Percentiles rank a stretch among this genome's conserved stretches.
phyloP scores from a whole-genome alignment of 495 filamentous ascomycete species.

The Neurospora discreta region DNA sequence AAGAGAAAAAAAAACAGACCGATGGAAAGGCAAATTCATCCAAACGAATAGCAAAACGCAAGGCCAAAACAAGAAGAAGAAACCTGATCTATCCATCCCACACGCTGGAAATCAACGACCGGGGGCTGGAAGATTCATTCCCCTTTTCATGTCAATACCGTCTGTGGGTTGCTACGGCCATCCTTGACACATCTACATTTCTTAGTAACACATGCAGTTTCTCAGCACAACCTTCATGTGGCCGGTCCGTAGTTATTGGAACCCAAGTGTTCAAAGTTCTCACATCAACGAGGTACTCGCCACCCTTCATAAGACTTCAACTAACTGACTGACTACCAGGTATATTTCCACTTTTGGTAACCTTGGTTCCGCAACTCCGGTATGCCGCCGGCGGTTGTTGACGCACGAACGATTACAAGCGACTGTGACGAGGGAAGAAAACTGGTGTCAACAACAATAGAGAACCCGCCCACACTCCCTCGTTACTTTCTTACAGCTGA shows the following conservation, averaged over 20 bases:
- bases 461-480: not conserved
- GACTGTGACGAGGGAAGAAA: not conserved
- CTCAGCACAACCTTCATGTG: too few relatives aligned
- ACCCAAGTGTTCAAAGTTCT: too few relatives aligned
- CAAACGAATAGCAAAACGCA: not conserved
- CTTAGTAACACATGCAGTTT: too few relatives aligned
- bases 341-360: not conserved
- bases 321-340: too few relatives aligned
- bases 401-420: not conserved
- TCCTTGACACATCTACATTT: too few relatives aligned
- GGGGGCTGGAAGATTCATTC: not conserved
- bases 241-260: too few relatives aligned
- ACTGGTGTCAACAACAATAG: not conserved
- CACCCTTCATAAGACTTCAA: not conserved
- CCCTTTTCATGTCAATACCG: too few relatives aligned
- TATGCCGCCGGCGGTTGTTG: not conserved
- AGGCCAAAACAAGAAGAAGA: not conserved
- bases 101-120: not conserved
- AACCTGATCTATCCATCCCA: not conserved
- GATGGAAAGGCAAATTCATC: too few relatives aligned
- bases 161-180: too few relatives aligned
- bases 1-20: not conserved
- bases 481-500: not conserved
- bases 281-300: too few relatives aligned
- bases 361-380: not conserved